Evolutionary conservation across 2,329 filamentous ascomycete genomes (phyloP), one percentile per base, ranked within the genome.

Genomic region (Pseudogymnoascus sp.): DNA sequence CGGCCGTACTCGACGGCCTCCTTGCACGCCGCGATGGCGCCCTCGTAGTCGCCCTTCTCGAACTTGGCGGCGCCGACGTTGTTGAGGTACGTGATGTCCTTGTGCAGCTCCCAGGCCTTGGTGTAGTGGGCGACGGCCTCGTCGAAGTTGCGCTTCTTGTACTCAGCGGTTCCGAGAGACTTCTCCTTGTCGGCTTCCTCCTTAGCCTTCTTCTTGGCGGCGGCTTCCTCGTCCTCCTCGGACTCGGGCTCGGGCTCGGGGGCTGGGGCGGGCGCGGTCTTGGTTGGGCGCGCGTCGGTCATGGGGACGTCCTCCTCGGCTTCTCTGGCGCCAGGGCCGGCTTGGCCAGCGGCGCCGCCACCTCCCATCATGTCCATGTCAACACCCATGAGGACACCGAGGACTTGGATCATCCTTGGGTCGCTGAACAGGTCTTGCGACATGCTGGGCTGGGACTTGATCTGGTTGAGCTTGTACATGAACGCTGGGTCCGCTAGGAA

Each of bases 131-230:
- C 86, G 71, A 99, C 97, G 61, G 95, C 95, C 73, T 89, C 86
- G 71, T 97, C 95, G 69, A 99, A 97, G 74, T 97, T 87, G 70
- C 91, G 88, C 85, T 97, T 97, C 87, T 99, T 99, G 83, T 99
- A 99, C 76, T 88, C 88, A 70, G 95, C 91, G 12, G 93, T 99
- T 64, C 95, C 95, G 64, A 96, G 81, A 31, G 88, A 90, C 85
- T 99, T 99, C 78, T 97, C 90, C 75, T 92, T 90, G 71, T 99
- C 95, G 51, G 93, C 95, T 67, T 89, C 91, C 72, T 88, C 90
- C 81, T 97, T 96, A 42, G 91, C 91, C 81, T 95, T 90, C 78
- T 90, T 90, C 78, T 93, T 92, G 66, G 89, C 90, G 63, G 86
- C 75, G 0, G 87, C 83, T 75, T 97, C 95, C 72, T 96, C 92